Evolutionary conservation across 768 basidiomycete species (phyloP).

Genomic region (Termitomyces sp.): DNA sequence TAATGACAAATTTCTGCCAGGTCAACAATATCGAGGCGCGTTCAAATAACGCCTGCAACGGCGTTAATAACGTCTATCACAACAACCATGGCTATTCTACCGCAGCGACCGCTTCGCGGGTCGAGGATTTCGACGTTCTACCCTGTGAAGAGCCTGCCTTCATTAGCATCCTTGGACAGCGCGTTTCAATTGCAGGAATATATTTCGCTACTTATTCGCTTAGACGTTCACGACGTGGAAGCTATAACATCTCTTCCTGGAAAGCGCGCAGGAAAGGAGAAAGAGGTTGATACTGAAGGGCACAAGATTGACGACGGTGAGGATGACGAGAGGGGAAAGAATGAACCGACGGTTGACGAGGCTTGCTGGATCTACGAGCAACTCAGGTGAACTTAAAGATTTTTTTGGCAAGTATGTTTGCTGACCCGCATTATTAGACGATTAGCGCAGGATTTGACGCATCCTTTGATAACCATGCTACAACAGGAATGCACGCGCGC

Average conservation of each 20-base stretch:
- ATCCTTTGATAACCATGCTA: slow-evolving; percentile 78
- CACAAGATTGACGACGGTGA: slow-evolving; percentile 19
- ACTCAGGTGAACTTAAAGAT: slow-evolving; percentile 30
- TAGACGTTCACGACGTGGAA: slow-evolving; percentile 86
- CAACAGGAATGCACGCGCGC: slow-evolving; percentile 83
- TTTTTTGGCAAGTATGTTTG: not conserved
- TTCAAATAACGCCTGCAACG: not conserved
- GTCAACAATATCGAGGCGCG: slow-evolving; percentile 2
- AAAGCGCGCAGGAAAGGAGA: slow-evolving; percentile 29
- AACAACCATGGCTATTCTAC: slow-evolving; percentile 27
- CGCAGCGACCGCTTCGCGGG: slow-evolving; percentile 69
- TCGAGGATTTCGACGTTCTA: slow-evolving; percentile 78
- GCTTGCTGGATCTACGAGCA: slow-evolving; percentile 79
- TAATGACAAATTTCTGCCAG: slow-evolving; percentile 8
- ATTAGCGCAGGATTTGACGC: slow-evolving; percentile 80
- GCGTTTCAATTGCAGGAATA: slow-evolving; percentile 95
- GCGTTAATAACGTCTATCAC: not conserved
- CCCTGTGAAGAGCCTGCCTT: slow-evolving; percentile 64
- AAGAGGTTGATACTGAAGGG: slow-evolving; percentile 21
- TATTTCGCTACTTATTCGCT: slow-evolving; percentile 79
- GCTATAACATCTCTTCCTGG: slow-evolving; percentile 74
- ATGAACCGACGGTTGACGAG: slow-evolving; percentile 64
- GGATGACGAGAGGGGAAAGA: slow-evolving; percentile 29
- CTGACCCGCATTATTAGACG: slow-evolving; percentile 41
- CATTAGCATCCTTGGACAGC: slow-evolving; percentile 73